Evolutionary conservation across 2,329 filamentous ascomycete genomes (phyloP).

Genomic region (Paecilomyces fulvus): DNA sequence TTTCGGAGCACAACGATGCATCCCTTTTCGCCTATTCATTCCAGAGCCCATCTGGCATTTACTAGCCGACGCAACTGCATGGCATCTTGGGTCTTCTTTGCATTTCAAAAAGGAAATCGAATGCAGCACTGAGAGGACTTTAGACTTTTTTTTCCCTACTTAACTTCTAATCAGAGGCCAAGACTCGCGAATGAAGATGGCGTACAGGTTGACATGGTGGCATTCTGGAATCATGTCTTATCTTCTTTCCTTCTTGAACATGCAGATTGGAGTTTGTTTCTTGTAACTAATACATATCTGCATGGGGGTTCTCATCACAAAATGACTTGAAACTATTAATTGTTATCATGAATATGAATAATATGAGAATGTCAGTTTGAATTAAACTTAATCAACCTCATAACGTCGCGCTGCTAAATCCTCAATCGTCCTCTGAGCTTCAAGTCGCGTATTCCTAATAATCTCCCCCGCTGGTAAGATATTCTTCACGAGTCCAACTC

Average conservation of each 20-base stretch:
- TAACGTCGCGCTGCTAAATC: not conserved
- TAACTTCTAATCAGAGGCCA: not conserved
- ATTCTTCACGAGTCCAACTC: slow-evolving; percentile 49
- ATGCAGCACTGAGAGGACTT: not conserved
- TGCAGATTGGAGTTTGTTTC: not conserved
- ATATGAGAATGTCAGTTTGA: not conserved
- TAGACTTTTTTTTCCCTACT: not conserved
- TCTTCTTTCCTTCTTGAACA: not conserved
- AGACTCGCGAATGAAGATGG: not conserved
- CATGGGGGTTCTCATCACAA: not conserved
- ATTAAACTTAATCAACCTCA: not conserved
- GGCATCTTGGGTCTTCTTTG: not conserved
- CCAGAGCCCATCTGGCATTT: not conserved
- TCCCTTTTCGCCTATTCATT: not conserved
- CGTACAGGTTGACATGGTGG: not conserved
- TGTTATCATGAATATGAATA: not conserved
- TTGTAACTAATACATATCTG: not conserved
- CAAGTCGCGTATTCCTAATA: slow-evolving; percentile 1
- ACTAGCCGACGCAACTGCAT: not conserved
- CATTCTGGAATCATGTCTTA: not conserved
- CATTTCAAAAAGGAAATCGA: not conserved
- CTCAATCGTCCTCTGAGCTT: not conserved
- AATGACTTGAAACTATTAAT: no score
- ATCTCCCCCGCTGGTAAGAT: slow-evolving; percentile 46
- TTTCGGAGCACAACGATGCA: not conserved